Base-by-base conservation (phyloP, 495 filamentous ascomycete genomes). In the Neurospora sp. region DNA sequence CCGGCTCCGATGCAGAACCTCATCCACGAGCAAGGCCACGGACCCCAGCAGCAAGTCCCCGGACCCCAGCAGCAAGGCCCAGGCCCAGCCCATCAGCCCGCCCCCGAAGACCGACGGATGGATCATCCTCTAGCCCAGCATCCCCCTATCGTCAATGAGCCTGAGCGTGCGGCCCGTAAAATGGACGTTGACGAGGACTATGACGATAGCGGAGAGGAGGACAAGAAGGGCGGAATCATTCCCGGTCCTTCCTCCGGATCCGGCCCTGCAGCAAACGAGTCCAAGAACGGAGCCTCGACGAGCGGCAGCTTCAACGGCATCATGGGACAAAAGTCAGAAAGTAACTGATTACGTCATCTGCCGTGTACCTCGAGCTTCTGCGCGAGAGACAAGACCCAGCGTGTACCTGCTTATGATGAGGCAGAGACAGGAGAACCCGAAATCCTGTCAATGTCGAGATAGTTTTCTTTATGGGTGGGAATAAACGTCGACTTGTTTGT, bases 161-260 rank as follows among this genome's bases (percentile, higher is more conserved):
- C 87, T 66, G 96, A 99, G 83, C 88, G 94, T 14, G 93, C 96
- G 7, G 92, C 92, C 41, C 88, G 96, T 10, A 96, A 97, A 81
- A 96, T 99, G 90, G 96, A 98, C 31, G 92, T 98, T 59, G 96
- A 99, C 79, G 95, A 99, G 81, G 90, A 97, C 74, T 97, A 99
- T 75, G 88, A 90, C 76, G 95, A 97, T 81, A 94, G 96, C 76
- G 93, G 93, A 39, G 94, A 97, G 75, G 91, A 97, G 69, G 94
- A 97, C 82, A 89, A 91, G 78, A 89, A 88, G 73, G 83, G 83
- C 4, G 84, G 83, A 12, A 77, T 82, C 72, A 72, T 76, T 37
- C 82, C 83, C 1, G 83, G 76, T 0, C 69, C 78, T 31, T 59
- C 77, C 3, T 78, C 81, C 5, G 76, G 77, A 11, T 73, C 80